Percentiles rank a stretch among this genome's conserved stretches.
Evolutionary conservation across 495 filamentous ascomycete species (phyloP).

Genomic region (Venustampulla echinocandica): DNA sequence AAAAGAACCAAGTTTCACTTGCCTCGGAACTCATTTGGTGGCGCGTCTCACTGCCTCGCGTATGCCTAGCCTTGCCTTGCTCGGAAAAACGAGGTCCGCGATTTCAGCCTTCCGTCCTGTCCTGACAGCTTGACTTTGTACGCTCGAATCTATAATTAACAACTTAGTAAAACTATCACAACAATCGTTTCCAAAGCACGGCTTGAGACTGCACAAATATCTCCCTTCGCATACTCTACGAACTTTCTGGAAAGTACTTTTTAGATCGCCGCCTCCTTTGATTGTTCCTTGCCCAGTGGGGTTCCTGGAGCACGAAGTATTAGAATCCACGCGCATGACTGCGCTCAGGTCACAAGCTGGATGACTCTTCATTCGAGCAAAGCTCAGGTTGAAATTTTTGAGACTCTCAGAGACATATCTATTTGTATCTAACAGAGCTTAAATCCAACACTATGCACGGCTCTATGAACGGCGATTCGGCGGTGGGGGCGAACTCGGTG

Average conservation of each 20-base stretch:
- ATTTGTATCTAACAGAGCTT: background rate
- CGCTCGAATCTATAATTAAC: no score
- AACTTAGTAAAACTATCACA: no score
- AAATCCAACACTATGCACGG: background rate
- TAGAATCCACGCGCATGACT: slow-evolving; percentile 11
- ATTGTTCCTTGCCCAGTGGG: no score
- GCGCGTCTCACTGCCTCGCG: background rate
- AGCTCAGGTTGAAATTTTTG: background rate
- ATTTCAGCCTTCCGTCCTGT: slow-evolving; percentile 1
- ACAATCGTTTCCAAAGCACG: no score
- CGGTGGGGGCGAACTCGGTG: background rate
- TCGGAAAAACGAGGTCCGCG: slow-evolving; percentile 2
- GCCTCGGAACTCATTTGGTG: background rate
- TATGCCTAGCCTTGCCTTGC: slow-evolving; percentile 1
- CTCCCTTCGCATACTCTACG: background rate
- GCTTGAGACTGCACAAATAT: background rate
- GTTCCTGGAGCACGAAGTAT: no score
- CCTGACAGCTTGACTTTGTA: background rate
- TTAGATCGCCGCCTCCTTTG: background rate
- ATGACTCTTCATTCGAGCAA: slow-evolving; percentile 8
- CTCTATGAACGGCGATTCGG: slow-evolving; percentile 16
- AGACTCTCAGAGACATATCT: background rate
- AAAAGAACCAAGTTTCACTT: background rate
- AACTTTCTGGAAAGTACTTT: background rate
- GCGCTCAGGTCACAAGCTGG: slow-evolving; percentile 7